Evolutionary conservation across 129 eudicot species (phyloP), one percentile per base, ranked within the genome.

Genomic region (Pulicaria dysenterica): DNA sequence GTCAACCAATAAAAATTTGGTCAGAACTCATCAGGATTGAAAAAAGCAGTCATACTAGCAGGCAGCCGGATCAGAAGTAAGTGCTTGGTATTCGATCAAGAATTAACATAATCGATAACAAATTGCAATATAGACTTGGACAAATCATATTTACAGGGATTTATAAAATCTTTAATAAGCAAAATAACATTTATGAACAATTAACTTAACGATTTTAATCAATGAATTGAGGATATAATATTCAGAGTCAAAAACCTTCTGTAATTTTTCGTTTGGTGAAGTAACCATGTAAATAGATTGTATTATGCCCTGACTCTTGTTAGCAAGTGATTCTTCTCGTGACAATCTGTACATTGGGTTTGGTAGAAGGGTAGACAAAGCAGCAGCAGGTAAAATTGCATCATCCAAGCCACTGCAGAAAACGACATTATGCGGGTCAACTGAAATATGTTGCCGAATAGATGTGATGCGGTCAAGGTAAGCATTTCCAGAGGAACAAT

Each of bases 341-440:
- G 87, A 78, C 81, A 84, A 66, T 75, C 72, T 82, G 69, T 77
- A 78, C 19, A 76, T 40, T 59, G 90, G 60, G 37, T 46, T 76
- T 40, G 78, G 83, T 67, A 83, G 55, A 63, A 87, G 83, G 65
- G 74, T 83, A 76, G 80, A 82, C 60, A 85, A 74, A 4, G 53
- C 45, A 37, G 82, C 77, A 4, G 53, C 45, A 37, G 82, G 46
- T 71, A 54, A 41, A 53, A 69, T 71, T n/a, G 69, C 77, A 31
- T 62, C 38, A 58, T 55, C 70, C 64, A 34, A 62, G 74, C 82
- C 70, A 75, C 81, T 80, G 71, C 70, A 70, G 84, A 92, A 89
- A 67, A 87, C 84, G 38, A 92, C 87, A 4, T 85, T 87, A 19
- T 77, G 85, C 24, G 83, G 84, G 78, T 82, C 80, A 43, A 69